Base-by-base conservation (phyloP, 148 eudicot genomes). In the Pharnaceum exiguum region DNA sequence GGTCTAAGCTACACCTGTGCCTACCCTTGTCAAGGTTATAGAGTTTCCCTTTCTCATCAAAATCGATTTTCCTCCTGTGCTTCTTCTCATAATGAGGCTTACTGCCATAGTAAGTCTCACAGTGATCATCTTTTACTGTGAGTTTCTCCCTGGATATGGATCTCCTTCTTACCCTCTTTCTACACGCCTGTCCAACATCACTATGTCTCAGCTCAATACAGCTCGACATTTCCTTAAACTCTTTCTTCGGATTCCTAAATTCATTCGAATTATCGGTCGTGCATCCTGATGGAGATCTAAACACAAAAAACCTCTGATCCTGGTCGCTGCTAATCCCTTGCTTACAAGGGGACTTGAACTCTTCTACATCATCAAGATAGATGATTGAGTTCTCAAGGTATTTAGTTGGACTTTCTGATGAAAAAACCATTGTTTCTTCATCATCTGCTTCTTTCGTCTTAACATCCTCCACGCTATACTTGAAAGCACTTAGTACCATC, bases 281-380 rank as follows among this genome's bases (percentile, higher is more conserved):
- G 44, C 9, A 46, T 4, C 40, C 30, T 33, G 53, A 51, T 5
- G 77, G 30, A 45, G 79, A 60, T 46, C 67, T 76, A 61, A 89
- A 85, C 77, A 75, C n/a, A 57, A 86, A 89, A 4, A 79, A 46
- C 58, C 95, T 77, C 55, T 79, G 84, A 56, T 86, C 96, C 33
- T 77, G 87, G 57, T 80, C 89, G 29, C 60, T 60, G 26, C 16
- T 26, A 1, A 26, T 35, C 2, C 62, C 69, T 48, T 56, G 59
- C 26, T 62, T 70, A 17, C 13, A 37, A 3, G 81, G 74, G 2
- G 79, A 62, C 57, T 56, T 67, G 51, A 81, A 75, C 72, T 86
- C 95, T 58, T 79, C 84, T 17, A 86, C 59, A 39, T 81, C 85
- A 8, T 89, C 85, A 3, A 73, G 72, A 39, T 71, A 71, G 18